Conservation (phyloP, 257 asterid genomes). For the Knoxia roxburghii region DNA sequence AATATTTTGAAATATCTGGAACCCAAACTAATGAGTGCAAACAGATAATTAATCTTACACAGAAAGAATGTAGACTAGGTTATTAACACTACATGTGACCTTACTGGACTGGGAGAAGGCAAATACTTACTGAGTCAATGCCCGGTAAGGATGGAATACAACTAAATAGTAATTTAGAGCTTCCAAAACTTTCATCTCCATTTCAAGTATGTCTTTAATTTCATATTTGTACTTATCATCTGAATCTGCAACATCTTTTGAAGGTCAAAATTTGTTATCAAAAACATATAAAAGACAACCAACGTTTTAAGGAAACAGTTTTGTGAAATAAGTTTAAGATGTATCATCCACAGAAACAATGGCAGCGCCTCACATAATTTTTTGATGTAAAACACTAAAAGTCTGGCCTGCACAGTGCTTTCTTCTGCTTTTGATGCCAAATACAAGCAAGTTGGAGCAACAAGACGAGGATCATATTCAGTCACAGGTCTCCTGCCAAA, state of each 20-base stretch:
- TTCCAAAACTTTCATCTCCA: slow-evolving; percentile 98
- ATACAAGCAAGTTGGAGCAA: slow-evolving; percentile 92
- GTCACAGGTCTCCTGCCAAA: slow-evolving; percentile 73
- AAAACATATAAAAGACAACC: not conserved
- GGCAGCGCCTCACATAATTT: slow-evolving; percentile 52
- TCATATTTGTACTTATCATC: slow-evolving; percentile 81
- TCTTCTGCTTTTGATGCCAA: slow-evolving; percentile 99
- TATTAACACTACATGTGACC: not conserved
- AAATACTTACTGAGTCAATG: slow-evolving; percentile 65
- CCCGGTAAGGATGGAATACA: slow-evolving; percentile 85
- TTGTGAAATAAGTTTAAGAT: not conserved
- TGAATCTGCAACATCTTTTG: slow-evolving; percentile 43
- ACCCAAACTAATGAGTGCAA: not conserved
- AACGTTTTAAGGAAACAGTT: not conserved
- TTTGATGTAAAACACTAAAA: slow-evolving; percentile 73
- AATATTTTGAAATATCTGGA: not conserved
- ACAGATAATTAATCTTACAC: not conserved
- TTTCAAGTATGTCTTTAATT: slow-evolving; percentile 85
- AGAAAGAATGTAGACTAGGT: not conserved
- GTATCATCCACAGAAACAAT: not conserved
- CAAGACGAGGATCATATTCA: slow-evolving; percentile 87
- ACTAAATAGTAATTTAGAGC: slow-evolving; percentile 87
- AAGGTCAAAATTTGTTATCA: not conserved
- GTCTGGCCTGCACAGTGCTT: slow-evolving; percentile 90
- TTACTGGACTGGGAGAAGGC: not conserved